A percentile compares a stretch with the other conserved stretches of the same genome.
Evolutionary conservation across 202 grass and related monocot species (phyloP).

Genomic region (Sporobolus alterniflorus): DNA sequence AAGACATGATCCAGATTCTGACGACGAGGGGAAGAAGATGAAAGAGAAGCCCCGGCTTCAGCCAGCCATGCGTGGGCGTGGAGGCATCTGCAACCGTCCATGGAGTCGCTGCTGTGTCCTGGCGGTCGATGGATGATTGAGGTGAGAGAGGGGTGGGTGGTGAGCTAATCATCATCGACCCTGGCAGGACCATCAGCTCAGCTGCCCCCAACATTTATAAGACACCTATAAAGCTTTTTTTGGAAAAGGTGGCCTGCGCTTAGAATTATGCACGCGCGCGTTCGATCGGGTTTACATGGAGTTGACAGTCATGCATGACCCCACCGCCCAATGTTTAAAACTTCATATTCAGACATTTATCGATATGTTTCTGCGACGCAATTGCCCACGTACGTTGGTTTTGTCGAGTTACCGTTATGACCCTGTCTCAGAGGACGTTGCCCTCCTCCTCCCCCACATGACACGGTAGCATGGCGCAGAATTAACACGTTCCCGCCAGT

Average conservation of each 20-base stretch:
- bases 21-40: background rate
- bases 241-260: background rate
- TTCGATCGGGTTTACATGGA: too few species aligned
- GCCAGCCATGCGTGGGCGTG: too few species aligned
- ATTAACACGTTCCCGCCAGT: too few species aligned
- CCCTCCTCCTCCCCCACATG: background rate
- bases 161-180: conserved; percentile 38
- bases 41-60: background rate
- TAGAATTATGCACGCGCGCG: conserved; percentile 21
- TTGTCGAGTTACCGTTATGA: background rate
- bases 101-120: background rate
- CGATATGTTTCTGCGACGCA: too few species aligned
- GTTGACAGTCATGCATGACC: too few species aligned
- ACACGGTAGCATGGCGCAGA: too few species aligned
- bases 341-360: too few species aligned
- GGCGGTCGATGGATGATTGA: background rate
- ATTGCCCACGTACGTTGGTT: background rate
- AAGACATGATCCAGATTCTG: conserved; percentile 35
- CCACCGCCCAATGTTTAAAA: too few species aligned
- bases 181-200: conserved; percentile 11
- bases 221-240: conserved; percentile 27
- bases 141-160: background rate
- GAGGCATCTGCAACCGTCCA: conserved; percentile 20
- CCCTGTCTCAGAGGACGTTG: background rate
- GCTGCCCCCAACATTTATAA: conserved; percentile 15